Percentiles rank a stretch among this genome's conserved stretches.
Conservation (phyloP, 2,329 filamentous ascomycete species). For the Teratosphaeria gauchensis region DNA sequence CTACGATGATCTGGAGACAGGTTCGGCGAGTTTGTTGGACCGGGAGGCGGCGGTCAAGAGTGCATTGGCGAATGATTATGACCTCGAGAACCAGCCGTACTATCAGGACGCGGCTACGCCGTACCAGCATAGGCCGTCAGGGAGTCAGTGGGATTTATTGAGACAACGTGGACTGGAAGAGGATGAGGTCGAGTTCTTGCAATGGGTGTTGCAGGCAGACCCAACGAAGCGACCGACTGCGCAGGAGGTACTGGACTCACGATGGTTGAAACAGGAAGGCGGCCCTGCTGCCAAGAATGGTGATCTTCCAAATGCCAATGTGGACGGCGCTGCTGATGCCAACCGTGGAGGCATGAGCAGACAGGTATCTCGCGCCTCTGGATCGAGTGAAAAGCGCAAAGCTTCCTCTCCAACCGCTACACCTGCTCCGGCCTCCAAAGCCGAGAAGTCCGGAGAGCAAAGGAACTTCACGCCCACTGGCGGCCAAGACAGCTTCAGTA, state of each 20-base stretch:
- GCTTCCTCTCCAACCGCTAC: background rate
- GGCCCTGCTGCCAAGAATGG: background rate
- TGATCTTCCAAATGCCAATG: background rate
- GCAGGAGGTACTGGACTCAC: constrained; percentile 11
- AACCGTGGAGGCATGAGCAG: background rate
- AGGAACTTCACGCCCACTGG: background rate
- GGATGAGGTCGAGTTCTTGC: constrained; percentile 16
- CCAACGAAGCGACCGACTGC: constrained; percentile 17
- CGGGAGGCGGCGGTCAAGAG: constrained; percentile 11
- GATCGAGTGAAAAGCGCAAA: background rate
- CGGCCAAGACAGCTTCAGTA: background rate
- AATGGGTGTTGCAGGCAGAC: constrained; percentile 16
- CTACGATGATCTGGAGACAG: constrained; percentile 16
- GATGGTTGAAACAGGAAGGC: constrained; percentile 2
- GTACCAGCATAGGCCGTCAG: constrained; percentile 11
- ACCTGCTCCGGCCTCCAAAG: background rate
- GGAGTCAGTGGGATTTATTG: constrained; percentile 16
- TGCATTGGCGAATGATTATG: constrained; percentile 19
- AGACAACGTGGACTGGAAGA: constrained; percentile 13
- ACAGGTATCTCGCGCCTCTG: background rate
- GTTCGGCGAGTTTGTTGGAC: constrained; percentile 8
- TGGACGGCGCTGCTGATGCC: background rate
- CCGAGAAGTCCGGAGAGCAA: background rate
- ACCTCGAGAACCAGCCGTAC: constrained; percentile 13
- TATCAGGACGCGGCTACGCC: constrained; percentile 10